Evolutionary conservation across 495 filamentous ascomycete species (phyloP).

Genomic region (Sporormia fimetaria): DNA sequence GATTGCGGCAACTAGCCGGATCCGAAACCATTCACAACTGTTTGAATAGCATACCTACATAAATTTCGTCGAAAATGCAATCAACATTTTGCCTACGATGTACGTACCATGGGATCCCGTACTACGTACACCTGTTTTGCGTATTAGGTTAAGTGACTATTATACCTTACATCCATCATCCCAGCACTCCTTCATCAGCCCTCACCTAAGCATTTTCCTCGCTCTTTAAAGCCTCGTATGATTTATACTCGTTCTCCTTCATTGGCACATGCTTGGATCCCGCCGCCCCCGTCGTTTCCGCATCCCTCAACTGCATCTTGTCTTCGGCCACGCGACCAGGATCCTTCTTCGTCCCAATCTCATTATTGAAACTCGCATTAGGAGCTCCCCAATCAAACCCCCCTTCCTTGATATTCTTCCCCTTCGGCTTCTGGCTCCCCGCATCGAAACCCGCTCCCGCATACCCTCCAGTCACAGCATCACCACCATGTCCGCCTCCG

Average conservation of each 20-base stretch:
- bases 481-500: slow-evolving; percentile 27
- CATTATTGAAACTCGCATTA: slow-evolving; percentile 49
- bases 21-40: not conserved
- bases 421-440: slow-evolving; percentile 39
- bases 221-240: no score
- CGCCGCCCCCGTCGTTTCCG: slow-evolving; percentile 24
- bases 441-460: slow-evolving; percentile 19
- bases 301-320: slow-evolving; percentile 36
- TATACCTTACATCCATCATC: not conserved
- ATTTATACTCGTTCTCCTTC: no score
- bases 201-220: not conserved
- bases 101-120: no score
- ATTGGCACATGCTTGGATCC: no score
- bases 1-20: not conserved
- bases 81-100: no score
- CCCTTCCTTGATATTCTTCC: slow-evolving; percentile 45
- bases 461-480: slow-evolving; percentile 38
- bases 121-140: no score
- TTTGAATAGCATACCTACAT: no score
- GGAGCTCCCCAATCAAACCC: slow-evolving; percentile 40
- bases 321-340: slow-evolving; percentile 46
- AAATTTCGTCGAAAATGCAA: no score
- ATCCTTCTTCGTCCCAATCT: slow-evolving; percentile 51
- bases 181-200: slow-evolving; percentile 1
- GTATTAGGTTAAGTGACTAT: no score